phyloP scores from a whole-genome alignment of 2,329 filamentous ascomycete genomes.

The Curvularia spicifera region DNA sequence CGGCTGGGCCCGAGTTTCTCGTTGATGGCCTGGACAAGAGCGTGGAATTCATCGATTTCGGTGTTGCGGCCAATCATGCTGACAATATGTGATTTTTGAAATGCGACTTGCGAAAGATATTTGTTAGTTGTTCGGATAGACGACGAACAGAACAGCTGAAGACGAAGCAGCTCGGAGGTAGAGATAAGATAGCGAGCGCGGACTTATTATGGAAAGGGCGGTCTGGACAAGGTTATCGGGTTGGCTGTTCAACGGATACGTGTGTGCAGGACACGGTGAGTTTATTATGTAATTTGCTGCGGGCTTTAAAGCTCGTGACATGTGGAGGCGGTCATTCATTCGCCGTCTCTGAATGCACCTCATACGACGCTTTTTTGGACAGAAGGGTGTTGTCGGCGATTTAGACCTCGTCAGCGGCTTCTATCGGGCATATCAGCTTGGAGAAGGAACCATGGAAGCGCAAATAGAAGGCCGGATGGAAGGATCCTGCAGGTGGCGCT shows the following conservation, averaged over 20 bases:
- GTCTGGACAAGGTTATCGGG: conserved; percentile 16
- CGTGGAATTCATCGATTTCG: conserved; percentile 61
- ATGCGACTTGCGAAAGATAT: not conserved
- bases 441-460: conserved; percentile 18
- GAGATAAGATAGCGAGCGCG: conserved; percentile 11
- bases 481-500: conserved; percentile 11
- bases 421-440: conserved; percentile 29
- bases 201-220: conserved; percentile 20
- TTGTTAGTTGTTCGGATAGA: not conserved
- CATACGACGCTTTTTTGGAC: conserved; percentile 6
- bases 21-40: conserved; percentile 76
- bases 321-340: conserved; percentile 30
- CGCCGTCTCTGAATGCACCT: conserved; percentile 16
- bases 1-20: conserved; percentile 78
- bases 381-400: conserved; percentile 14
- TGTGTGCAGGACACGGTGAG: conserved; percentile 16
- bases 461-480: conserved; percentile 14
- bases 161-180: not conserved
- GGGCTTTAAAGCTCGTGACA: conserved; percentile 24
- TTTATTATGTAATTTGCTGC: conserved; percentile 41
- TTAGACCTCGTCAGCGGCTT: conserved; percentile 26
- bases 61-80: conserved; percentile 34
- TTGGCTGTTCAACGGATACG: not conserved
- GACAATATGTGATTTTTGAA: conserved; percentile 4
- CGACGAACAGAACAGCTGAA: not conserved